A percentile compares a stretch with the other conserved stretches of the same genome.
Conservation (phyloP, 2,329 filamentous ascomycete species). For the Fusarium aywerte region DNA sequence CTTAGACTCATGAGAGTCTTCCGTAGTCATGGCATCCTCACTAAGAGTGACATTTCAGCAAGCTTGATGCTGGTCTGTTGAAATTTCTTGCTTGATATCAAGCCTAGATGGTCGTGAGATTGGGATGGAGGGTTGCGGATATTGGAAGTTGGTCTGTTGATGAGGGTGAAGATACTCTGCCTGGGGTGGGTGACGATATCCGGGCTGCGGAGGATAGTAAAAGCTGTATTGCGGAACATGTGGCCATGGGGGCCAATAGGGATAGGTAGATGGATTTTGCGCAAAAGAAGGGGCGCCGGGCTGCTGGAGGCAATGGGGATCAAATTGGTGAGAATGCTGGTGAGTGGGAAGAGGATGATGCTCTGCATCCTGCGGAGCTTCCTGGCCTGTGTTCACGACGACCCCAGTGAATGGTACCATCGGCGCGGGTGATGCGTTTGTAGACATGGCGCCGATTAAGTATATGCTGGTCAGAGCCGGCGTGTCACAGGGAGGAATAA, state of each 20-base stretch:
- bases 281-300: neutral
- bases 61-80: neutral
- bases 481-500: neutral
- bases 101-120: too few relatives aligned
- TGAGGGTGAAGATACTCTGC: neutral
- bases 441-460: neutral
- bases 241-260: neutral
- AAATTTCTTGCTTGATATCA: neutral
- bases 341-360: neutral
- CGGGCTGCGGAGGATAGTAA: neutral
- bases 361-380: too few relatives aligned
- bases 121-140: neutral
- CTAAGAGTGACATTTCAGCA: rapidly evolving
- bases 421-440: neutral
- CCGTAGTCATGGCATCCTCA: neutral
- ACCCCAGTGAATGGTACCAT: too few relatives aligned
- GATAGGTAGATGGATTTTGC: neutral
- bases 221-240: neutral
- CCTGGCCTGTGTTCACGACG: too few relatives aligned
- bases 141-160: neutral
- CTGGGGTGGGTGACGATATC: neutral
- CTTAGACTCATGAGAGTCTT: neutral
- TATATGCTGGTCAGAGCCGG: neutral
- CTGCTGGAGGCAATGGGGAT: neutral
- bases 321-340: too few relatives aligned